Evolutionary conservation across 331 rosid species (phyloP), one percentile per base, ranked within the genome.

Genomic region (Pyracantha coccinea): DNA sequence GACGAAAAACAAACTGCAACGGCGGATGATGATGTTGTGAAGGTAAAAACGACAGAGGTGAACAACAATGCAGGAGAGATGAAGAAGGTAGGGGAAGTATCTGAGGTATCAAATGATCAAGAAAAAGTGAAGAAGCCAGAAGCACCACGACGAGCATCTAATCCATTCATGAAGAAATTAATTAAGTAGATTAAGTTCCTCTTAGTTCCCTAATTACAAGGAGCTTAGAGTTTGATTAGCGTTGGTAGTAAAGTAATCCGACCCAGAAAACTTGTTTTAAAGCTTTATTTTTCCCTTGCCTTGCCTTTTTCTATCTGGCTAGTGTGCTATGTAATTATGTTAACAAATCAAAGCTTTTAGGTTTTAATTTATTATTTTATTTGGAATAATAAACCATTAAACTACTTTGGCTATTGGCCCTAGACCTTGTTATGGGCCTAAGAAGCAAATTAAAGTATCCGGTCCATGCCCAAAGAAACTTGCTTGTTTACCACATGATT

Each of bases 91-190:
- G 90, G 33, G 44, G 83, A 78, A 66, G 52, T 14, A 70, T 55
- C 67, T 47, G 67, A 62, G 45, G 44, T 74, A 66, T 66, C 83
- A 59, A 84, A 79, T 72, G 81, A 75, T 74, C 81, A 69, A 65
- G 84, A 77, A 53, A 77, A 29, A n/a, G 77, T 41, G 38, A 78
- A 83, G 81, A 85, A 78, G 38, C 79, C 78, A 64, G 92, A 70
- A 63, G 75, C 57, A 77, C 8, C 89, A 28, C 81, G 44, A 63
- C 83, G 97, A 61, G 84, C 96, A 0, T 66, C 87, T 5, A 95
- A 95, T 85, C 99, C 99, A 13, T 92, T 94, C 87, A 77, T 88
- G 72, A 95, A 92, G 97, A 81, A 92, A 52, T 75, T 86, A 17
- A 35, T 90, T 64, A 92, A 88, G 89, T 95, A 84, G 89, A 55